Base-by-base conservation (phyloP, 2,329 filamentous ascomycete genomes). In the Periglandula ipomoeae region DNA sequence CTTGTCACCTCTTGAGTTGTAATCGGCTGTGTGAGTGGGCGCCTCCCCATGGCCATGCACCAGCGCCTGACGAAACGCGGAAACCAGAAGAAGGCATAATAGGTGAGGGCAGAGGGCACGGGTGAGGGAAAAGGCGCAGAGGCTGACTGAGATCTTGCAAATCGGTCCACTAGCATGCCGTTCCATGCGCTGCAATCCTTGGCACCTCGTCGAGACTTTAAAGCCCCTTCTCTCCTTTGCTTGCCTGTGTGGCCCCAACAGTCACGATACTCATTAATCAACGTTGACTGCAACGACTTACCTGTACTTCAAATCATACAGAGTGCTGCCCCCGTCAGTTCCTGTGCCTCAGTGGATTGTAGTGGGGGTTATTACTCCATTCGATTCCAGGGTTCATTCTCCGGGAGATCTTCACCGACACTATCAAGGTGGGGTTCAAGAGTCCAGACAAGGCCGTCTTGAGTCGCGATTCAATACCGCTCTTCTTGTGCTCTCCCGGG, bases 401-500 rank as follows among this genome's bases (percentile, higher is more conserved):
- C 19, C 45, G 43, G 50, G 39, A 40, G 32, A 52, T 54, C 51
- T 49, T 54, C 52, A 54, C 52, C 52, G 52, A 54, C 52, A 46
- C 38, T 30, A 35, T 37, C 27, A 23, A 53, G 46, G 48, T 47
- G 48, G 48, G 46, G 48, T 41, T 46, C 30, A 17, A 41, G 30
- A 30, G 22, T 13, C 38, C 44, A 10, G 34, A 11, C 5, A 38
- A 3, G 44, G 15, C 37, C 27, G 26, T 32, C n/a, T 24, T 5
- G 27, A 23, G 32, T 37, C 27, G 50, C 47, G 23, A 52, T 24
- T 15, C 22, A 24, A 40, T 43, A 42, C 38, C 46, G 38, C 46
- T 27, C 30, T 23, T 34, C 34, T 24, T n/a, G 17, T 9, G n/a
- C 10, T 26, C 15, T 32, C 35, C 8, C 27, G 15, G 17, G 17